These are phyloP conservation scores for Hordeum pubiflorum DNA, from an alignment of 202 grass and related monocot genomes.

Conservation along the genomic window DNA sequence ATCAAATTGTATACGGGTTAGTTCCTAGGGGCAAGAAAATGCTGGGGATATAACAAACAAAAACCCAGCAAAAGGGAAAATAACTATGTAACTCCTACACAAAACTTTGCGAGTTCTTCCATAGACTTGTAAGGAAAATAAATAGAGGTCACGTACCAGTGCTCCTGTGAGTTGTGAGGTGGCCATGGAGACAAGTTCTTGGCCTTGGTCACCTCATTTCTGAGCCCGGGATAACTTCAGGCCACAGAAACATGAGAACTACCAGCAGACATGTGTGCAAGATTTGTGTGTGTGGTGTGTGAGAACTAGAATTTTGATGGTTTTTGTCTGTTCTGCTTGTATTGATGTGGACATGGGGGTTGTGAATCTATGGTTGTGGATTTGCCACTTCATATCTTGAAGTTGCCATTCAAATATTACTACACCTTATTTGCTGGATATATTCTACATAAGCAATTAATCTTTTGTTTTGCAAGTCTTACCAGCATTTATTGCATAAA, in stretches of 20 bases:
- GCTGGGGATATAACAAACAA: not conserved
- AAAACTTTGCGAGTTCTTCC: slow-evolving; percentile 9
- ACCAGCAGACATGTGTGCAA: slow-evolving; percentile 27
- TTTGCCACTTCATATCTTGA: not conserved
- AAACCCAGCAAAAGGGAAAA: not conserved
- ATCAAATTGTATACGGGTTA: slow-evolving; percentile 12
- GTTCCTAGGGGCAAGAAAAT: slow-evolving; percentile 25
- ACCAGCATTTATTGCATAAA: not conserved
- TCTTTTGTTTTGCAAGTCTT: not conserved
- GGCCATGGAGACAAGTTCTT: not conserved
- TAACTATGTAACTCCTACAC: not conserved
- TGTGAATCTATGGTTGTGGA: slow-evolving; percentile 7
- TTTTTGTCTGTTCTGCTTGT: not conserved
- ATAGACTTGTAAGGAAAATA: not conserved
- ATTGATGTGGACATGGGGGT: slow-evolving; percentile 4
- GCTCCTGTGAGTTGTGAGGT: not conserved
- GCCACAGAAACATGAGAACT: slow-evolving; percentile 34
- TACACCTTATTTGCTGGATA: slow-evolving; percentile 1
- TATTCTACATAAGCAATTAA: not conserved
- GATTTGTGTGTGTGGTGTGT: not conserved
- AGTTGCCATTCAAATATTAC: not conserved
- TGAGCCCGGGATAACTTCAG: not conserved
- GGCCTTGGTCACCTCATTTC: not conserved
- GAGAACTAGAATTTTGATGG: not conserved
- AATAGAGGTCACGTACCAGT: slow-evolving; percentile 16